These are phyloP conservation scores for Liriodendron chinense DNA, from an alignment of 164 flowering plant species.

Conservation along the genomic window DNA sequence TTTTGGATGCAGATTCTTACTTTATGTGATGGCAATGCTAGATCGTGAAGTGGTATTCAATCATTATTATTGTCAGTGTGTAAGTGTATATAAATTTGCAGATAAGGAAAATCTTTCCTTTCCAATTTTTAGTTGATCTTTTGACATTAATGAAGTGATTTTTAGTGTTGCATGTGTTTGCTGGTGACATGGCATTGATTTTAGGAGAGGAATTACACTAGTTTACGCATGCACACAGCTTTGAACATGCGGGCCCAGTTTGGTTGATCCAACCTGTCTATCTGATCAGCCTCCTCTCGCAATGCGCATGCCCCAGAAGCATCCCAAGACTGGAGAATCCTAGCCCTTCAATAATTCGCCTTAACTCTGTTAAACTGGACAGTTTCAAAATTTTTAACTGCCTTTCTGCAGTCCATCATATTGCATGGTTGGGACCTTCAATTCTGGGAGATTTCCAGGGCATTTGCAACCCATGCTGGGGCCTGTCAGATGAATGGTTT, in stretches of 20 bases:
- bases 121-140: neutral
- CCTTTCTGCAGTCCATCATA: neutral
- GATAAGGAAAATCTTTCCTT: neutral
- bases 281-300: neutral
- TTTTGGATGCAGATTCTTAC: neutral
- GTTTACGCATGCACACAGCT: neutral
- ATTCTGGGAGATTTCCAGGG: neutral
- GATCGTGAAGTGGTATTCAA: neutral
- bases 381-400: neutral
- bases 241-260: neutral
- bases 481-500: neutral
- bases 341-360: neutral
- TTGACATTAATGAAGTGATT: neutral
- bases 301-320: neutral
- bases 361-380: neutral
- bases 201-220: neutral
- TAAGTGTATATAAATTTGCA: neutral
- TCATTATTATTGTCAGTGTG: neutral
- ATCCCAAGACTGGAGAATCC: neutral
- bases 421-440: neutral
- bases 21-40: neutral
- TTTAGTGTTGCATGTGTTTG: neutral
- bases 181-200: neutral
- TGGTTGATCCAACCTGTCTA: neutral
- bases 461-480: neutral